These are phyloP conservation scores for Carnegiea gigantea DNA, from an alignment of 179 eudicot species.

Conservation along the genomic window DNA sequence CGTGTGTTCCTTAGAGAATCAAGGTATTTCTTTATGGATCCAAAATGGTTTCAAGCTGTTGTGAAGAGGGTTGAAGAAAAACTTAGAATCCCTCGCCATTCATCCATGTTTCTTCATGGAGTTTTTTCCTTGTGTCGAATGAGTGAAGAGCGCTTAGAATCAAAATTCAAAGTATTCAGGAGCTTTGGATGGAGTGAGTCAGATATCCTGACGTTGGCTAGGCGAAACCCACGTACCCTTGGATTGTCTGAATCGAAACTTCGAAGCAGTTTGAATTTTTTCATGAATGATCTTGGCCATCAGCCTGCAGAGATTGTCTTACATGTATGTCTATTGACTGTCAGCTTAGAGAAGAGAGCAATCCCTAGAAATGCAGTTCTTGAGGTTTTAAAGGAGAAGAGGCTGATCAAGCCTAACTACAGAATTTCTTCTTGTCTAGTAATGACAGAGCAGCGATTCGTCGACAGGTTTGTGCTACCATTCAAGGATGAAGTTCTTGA, in stretches of 20 bases:
- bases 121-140: slow-evolving; percentile 19
- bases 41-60: slow-evolving; percentile 22
- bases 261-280: slow-evolving; percentile 27
- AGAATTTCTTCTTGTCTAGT: slow-evolving; percentile 5
- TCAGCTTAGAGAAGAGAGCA: slow-evolving; percentile 34
- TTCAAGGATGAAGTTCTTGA: slow-evolving; percentile 22
- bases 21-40: slow-evolving; percentile 10
- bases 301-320: slow-evolving; percentile 18
- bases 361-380: slow-evolving; percentile 30
- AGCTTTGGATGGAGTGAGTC: slow-evolving; percentile 38
- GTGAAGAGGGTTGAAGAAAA: slow-evolving; percentile 27
- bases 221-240: slow-evolving; percentile 24
- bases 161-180: slow-evolving; percentile 28
- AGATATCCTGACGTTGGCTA: slow-evolving; percentile 23
- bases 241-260: slow-evolving; percentile 27
- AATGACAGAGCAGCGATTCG: slow-evolving; percentile 14
- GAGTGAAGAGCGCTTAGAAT: slow-evolving; percentile 21
- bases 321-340: slow-evolving; percentile 10
- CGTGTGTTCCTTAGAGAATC: slow-evolving; percentile 12
- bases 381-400: slow-evolving; percentile 29
- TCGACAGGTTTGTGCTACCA: slow-evolving; percentile 22
- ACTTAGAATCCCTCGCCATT: slow-evolving; percentile 29
- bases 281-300: slow-evolving; percentile 32
- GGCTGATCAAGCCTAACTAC: slow-evolving; percentile 6
- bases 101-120: slow-evolving; percentile 34